Percentiles rank a stretch among this genome's conserved stretches.
Conservation (phyloP, 495 filamentous ascomycete genomes). For the Aspergillus indologenus region DNA sequence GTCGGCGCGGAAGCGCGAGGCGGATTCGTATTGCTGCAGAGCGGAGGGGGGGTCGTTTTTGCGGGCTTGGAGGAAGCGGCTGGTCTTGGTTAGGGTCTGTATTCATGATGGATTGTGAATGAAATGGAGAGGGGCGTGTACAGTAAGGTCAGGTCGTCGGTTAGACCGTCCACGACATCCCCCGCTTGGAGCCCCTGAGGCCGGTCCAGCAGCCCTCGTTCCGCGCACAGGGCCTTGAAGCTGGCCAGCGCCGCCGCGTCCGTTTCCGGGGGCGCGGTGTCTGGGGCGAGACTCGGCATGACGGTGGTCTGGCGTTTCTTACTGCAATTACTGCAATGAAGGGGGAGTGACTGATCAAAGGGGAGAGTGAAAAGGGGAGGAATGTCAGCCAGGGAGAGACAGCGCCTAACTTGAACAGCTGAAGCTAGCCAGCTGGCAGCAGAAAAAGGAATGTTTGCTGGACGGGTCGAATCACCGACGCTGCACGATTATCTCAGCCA, state of each 20-base stretch:
- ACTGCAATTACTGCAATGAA: too few relatives aligned
- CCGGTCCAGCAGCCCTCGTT: slow-evolving; percentile 23
- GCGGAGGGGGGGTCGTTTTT: slow-evolving; percentile 18
- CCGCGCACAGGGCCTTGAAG: slow-evolving; percentile 21
- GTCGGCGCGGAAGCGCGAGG: slow-evolving; percentile 19
- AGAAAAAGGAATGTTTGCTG: not conserved
- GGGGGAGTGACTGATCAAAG: too few relatives aligned
- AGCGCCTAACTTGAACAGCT: too few relatives aligned
- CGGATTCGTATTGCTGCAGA: slow-evolving; percentile 25
- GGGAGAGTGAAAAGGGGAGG: too few relatives aligned
- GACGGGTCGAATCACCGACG: not conserved
- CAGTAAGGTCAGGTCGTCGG: slow-evolving; percentile 30
- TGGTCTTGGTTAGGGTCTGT: slow-evolving; percentile 9
- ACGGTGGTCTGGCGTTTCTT: too few relatives aligned
- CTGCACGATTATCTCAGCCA: not conserved
- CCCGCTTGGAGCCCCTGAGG: slow-evolving; percentile 17
- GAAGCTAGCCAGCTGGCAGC: not conserved
- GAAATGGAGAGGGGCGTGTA: slow-evolving; percentile 13
- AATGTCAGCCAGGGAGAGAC: too few relatives aligned
- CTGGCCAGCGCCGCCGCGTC: slow-evolving; percentile 10
- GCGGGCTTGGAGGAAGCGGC: slow-evolving; percentile 33
- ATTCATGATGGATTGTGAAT: too few relatives aligned
- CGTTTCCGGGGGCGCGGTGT: slow-evolving; percentile 7
- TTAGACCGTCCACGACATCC: slow-evolving; percentile 27
- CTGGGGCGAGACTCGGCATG: not conserved